Evolutionary conservation across 768 basidiomycete genomes (phyloP).

Genomic region (Boletus insuetus): DNA sequence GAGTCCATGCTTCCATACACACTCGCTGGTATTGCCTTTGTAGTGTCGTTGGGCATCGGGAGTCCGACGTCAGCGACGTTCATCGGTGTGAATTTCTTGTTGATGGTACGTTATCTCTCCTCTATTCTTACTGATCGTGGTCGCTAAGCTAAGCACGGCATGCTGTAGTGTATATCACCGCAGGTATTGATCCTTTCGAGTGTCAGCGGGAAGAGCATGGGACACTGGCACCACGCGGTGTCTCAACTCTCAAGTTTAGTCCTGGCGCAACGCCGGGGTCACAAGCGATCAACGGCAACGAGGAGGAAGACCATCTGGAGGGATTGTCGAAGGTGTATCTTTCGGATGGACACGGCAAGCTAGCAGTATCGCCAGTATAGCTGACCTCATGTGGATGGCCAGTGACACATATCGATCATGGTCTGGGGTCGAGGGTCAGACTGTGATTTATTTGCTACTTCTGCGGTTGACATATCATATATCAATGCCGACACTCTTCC

Average conservation of each 20-base stretch:
- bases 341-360: background rate
- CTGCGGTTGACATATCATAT: no score
- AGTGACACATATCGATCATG: no score
- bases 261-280: background rate
- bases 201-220: slow-evolving; percentile 15
- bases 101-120: slow-evolving; percentile 17
- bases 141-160: no score
- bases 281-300: background rate
- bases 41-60: slow-evolving; percentile 18
- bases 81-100: slow-evolving; percentile 6
- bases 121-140: no score
- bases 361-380: background rate
- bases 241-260: slow-evolving; percentile 13
- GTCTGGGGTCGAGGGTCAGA: no score
- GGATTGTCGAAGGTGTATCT: background rate
- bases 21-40: slow-evolving; percentile 20
- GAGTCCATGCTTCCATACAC: slow-evolving; percentile 27
- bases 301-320: no score
- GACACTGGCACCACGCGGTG: background rate
- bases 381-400: no score
- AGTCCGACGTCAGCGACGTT: slow-evolving; percentile 15
- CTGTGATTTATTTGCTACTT: no score
- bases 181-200: slow-evolving; percentile 27
- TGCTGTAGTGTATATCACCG: slow-evolving; percentile 25
- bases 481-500: no score